These are phyloP conservation scores for Tanacetum coccineum DNA, from an alignment of 129 eudicot genomes.

Conservation along the genomic window DNA sequence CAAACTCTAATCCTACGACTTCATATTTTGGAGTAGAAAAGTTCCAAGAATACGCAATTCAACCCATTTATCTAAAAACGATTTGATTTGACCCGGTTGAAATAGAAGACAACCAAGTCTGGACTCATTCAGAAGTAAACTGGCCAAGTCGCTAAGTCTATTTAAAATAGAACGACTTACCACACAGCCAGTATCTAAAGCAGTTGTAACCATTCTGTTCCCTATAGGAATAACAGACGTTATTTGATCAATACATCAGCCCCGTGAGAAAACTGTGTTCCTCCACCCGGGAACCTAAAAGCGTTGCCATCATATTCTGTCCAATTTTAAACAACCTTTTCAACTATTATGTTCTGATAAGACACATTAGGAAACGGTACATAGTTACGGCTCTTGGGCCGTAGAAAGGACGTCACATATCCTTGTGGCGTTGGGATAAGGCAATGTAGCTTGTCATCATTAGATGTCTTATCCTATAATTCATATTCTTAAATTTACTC, in stretches of 20 bases:
- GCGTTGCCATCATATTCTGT: conserved; percentile 49
- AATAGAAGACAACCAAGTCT: not conserved
- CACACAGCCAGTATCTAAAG: conserved; percentile 50
- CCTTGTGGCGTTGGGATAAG: conserved; percentile 58
- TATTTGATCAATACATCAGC: conserved; percentile 46
- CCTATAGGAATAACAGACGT: conserved; percentile 42
- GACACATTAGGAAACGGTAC: conserved; percentile 28
- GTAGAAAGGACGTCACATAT: conserved; percentile 23
- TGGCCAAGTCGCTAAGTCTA: not conserved
- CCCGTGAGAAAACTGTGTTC: conserved; percentile 45
- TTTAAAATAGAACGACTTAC: too few relatives aligned
- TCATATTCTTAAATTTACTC: too few relatives aligned
- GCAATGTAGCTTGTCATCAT: conserved; percentile 43
- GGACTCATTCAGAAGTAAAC: not conserved
- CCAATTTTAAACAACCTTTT: conserved; percentile 44
- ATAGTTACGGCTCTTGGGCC: conserved; percentile 31
- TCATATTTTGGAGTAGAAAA: too few relatives aligned
- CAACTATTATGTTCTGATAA: conserved; percentile 24
- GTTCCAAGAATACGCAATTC: too few relatives aligned
- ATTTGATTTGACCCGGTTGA: not conserved
- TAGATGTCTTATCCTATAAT: too few relatives aligned
- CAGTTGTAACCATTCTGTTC: conserved; percentile 43
- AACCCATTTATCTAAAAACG: not conserved
- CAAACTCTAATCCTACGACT: too few relatives aligned
- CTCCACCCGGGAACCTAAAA: conserved; percentile 47